Evolutionary conservation across 345 rosid genomes (phyloP).

Genomic region (Eucalyptus cloeziana): DNA sequence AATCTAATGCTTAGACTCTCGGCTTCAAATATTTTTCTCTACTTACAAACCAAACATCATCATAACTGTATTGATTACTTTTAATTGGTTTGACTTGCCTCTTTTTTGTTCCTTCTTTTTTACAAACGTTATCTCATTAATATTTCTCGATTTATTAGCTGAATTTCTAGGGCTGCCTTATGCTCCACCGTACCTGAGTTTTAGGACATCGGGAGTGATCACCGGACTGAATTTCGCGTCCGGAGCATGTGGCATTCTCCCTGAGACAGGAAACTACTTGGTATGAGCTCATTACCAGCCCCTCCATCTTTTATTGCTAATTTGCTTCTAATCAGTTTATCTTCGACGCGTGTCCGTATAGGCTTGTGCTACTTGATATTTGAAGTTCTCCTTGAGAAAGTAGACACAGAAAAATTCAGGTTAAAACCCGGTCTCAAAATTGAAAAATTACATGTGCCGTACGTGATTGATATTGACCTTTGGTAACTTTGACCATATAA

Average conservation of each 20-base stretch:
- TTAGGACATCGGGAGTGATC: background rate
- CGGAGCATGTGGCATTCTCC: conserved; percentile 31
- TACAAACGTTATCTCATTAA: background rate
- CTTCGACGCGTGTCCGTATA: background rate
- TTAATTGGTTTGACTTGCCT: background rate
- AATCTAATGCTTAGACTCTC: background rate
- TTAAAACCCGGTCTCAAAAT: background rate
- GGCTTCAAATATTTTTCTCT: background rate
- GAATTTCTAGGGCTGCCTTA: conserved; percentile 32
- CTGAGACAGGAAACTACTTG: conserved; percentile 7
- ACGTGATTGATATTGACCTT: background rate
- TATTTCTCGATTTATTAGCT: conserved; percentile 2
- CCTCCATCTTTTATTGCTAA: background rate
- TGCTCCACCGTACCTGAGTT: conserved; percentile 20
- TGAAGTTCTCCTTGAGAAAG: background rate
- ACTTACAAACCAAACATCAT: background rate
- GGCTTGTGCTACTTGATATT: background rate
- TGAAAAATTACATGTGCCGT: background rate
- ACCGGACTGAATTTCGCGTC: conserved; percentile 39
- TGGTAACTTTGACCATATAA: background rate
- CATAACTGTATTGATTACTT: background rate
- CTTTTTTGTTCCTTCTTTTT: background rate
- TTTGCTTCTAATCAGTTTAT: background rate
- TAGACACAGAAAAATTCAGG: background rate
- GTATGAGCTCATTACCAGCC: conserved; percentile 1